Evolutionary conservation across 805 yeast species (phyloP).

Genomic region (Yamadazyma paraphyllophila): DNA sequence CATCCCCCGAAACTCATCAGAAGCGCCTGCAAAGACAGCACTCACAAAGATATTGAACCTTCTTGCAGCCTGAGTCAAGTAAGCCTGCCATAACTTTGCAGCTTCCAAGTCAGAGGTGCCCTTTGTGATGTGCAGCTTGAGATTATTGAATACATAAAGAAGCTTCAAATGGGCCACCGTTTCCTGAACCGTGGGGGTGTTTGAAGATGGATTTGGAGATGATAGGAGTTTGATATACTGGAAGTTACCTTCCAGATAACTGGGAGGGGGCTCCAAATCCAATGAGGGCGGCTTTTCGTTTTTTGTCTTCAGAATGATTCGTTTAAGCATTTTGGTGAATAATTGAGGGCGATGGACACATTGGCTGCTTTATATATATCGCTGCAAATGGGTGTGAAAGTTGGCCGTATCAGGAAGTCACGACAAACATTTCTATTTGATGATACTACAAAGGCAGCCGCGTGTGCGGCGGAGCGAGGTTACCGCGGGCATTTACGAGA

Average conservation of each 20-base stretch:
- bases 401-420: too few species aligned
- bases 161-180: constrained; percentile 22
- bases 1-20: too few species aligned
- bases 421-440: too few species aligned
- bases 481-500: too few species aligned
- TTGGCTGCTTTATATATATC: too few species aligned
- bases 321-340: not conserved
- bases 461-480: too few species aligned
- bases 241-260: not conserved
- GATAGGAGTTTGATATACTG: not conserved
- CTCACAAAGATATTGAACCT: constrained; percentile 21
- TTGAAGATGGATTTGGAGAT: not conserved
- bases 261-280: not conserved
- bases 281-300: too few species aligned
- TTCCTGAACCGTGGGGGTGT: not conserved
- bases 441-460: too few species aligned
- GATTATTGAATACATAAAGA: constrained; percentile 18
- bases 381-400: too few species aligned
- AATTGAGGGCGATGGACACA: too few species aligned
- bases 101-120: not conserved
- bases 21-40: constrained; percentile 5
- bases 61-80: constrained; percentile 21
- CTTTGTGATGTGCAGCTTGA: constrained; percentile 10
- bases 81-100: constrained; percentile 22
- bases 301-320: not conserved